Percentiles rank a stretch among this genome's conserved stretches.
Evolutionary conservation across 352 stramenopile genomes (phyloP).

Genomic region (Phytophthora macrochlamydospora): DNA sequence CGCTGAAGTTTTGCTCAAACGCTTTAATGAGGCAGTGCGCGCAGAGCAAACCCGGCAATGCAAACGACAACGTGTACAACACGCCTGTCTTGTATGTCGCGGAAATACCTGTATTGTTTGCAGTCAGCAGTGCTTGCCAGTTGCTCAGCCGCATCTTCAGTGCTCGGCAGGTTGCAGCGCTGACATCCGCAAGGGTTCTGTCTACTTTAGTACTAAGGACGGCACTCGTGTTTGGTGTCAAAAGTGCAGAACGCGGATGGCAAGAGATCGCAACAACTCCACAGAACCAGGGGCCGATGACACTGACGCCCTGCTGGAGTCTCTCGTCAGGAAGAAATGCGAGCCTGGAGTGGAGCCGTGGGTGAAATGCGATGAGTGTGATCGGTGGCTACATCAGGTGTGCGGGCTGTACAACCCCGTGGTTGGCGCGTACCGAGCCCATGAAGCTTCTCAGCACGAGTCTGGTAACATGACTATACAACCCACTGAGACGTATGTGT

Average conservation of each 20-base stretch:
- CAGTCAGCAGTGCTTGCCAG: slow-evolving; percentile 68
- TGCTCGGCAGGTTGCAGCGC: slow-evolving; percentile 77
- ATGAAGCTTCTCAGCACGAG: slow-evolving; percentile 11
- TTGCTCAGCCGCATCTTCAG: slow-evolving; percentile 67
- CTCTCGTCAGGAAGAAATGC: slow-evolving; percentile 72
- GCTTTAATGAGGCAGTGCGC: slow-evolving; percentile 71
- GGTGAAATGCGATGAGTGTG: slow-evolving; percentile 83
- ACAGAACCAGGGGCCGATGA: slow-evolving; percentile 17
- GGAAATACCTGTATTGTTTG: slow-evolving; percentile 79
- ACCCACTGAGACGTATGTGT: slow-evolving; percentile 49
- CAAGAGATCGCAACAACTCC: slow-evolving; percentile 30
- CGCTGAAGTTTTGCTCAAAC: slow-evolving; percentile 58
- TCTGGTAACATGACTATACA: slow-evolving; percentile 13
- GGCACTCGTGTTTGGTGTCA: slow-evolving; percentile 83
- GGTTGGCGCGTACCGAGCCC: slow-evolving; percentile 49
- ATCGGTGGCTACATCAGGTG: slow-evolving; percentile 89
- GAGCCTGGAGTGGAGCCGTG: slow-evolving; percentile 76
- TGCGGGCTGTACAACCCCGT: slow-evolving; percentile 94
- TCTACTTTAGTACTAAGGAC: slow-evolving; percentile 77
- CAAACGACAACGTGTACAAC: slow-evolving; percentile 52
- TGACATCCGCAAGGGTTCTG: slow-evolving; percentile 77
- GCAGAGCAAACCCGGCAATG: slow-evolving; percentile 42
- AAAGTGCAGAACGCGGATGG: slow-evolving; percentile 65
- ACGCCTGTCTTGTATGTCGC: slow-evolving; percentile 65
- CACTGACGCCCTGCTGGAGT: slow-evolving; percentile 21